These are phyloP conservation scores for Chrysoporthe deuterocubensis DNA, from an alignment of 2,329 filamentous ascomycete genomes.

Conservation along the genomic window DNA sequence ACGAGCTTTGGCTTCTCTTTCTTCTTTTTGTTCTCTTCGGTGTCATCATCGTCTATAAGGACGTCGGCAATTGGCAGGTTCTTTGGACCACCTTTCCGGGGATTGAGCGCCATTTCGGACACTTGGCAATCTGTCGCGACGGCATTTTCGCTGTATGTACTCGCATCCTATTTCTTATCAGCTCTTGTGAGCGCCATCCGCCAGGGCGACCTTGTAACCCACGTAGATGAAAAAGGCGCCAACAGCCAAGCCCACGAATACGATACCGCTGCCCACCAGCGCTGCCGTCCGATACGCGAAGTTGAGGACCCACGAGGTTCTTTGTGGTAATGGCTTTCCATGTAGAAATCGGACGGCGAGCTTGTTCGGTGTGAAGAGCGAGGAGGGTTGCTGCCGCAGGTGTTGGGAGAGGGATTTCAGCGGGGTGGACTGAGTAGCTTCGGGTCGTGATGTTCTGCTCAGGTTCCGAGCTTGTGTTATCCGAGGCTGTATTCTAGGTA, in stretches of 20 bases:
- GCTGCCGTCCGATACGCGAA: conserved; percentile 73
- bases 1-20: conserved; percentile 93
- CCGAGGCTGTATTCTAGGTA: conserved; percentile 10
- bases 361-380: conserved; percentile 32
- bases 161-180: conserved; percentile 63
- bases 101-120: conserved; percentile 81
- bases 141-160: conserved; percentile 79
- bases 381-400: conserved; percentile 22
- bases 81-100: conserved; percentile 85
- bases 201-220: neutral
- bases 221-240: conserved; percentile 85
- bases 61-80: conserved; percentile 90
- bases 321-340: conserved; percentile 55
- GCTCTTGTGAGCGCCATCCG: neutral
- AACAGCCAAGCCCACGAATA: conserved; percentile 70
- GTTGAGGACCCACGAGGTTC: conserved; percentile 53
- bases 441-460: conserved; percentile 16
- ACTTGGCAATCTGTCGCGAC: conserved; percentile 75
- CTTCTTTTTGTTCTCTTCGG: conserved; percentile 66
- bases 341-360: conserved; percentile 49
- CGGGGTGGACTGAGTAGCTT: conserved; percentile 12
- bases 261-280: conserved; percentile 74
- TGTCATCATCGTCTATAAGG: conserved; percentile 87
- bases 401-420: conserved; percentile 13
- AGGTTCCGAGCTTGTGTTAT: conserved; percentile 17